Evolutionary conservation across 768 basidiomycete genomes (phyloP).

Genomic region (Hirschioporus abietinus): DNA sequence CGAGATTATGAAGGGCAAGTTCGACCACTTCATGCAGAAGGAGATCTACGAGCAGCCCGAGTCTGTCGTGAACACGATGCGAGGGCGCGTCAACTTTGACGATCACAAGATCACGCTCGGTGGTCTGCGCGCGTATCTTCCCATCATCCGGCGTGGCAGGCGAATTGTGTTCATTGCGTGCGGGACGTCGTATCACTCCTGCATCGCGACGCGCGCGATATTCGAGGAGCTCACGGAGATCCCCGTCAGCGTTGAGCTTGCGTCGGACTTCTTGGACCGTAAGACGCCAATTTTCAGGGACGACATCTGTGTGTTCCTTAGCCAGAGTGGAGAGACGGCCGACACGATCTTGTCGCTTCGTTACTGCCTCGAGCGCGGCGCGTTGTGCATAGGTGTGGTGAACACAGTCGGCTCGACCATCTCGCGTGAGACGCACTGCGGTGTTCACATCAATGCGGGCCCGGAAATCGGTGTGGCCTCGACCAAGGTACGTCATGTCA

Average conservation of each 20-base stretch:
- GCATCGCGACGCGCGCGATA: conserved; percentile 92
- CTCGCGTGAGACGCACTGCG: conserved; percentile 97
- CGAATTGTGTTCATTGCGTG: conserved; percentile 98
- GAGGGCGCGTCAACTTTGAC: conserved; percentile 99
- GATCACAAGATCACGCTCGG: conserved; percentile 87
- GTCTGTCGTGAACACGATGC: conserved; percentile 99
- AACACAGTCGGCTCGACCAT: conserved; percentile 98
- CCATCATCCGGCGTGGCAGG: conserved; percentile 90
- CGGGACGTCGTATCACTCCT: conserved; percentile 97
- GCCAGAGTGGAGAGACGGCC: conserved; percentile 97
- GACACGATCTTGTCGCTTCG: conserved; percentile 95
- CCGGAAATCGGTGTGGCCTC: conserved; percentile 99
- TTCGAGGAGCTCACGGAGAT: conserved; percentile 99
- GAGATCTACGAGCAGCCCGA: conserved; percentile 99
- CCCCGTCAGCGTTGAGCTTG: conserved; percentile 93
- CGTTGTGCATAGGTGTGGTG: conserved; percentile 94
- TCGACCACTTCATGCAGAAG: conserved; percentile 99
- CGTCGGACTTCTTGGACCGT: conserved; percentile 96
- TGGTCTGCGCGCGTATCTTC: conserved; percentile 91
- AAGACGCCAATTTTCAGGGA: conserved; percentile 99
- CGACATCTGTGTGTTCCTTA: conserved; percentile 93
- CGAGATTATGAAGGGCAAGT: conserved; percentile 99
- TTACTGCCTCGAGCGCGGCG: conserved; percentile 95
- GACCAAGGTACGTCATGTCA: conserved; percentile 65
- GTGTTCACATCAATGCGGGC: conserved; percentile 99